A percentile compares a stretch with the other conserved stretches of the same genome.
phyloP scores from a whole-genome alignment of 2,329 filamentous ascomycete species.

The Chaetomiaceae sp. region DNA sequence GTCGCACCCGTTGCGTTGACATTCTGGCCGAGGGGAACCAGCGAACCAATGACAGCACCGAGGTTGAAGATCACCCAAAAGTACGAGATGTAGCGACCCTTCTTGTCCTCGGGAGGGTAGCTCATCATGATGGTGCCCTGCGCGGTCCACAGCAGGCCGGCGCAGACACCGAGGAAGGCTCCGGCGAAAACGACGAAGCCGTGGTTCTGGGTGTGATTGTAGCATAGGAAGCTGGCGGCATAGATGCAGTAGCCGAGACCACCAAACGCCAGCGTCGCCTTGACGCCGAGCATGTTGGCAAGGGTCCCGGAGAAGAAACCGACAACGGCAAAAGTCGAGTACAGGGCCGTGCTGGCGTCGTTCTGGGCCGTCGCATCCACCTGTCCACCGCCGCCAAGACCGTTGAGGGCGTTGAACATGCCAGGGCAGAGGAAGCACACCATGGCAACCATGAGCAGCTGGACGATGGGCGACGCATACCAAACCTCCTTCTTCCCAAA shows the following conservation, averaged over 20 bases:
- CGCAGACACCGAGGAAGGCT: conserved; percentile 71
- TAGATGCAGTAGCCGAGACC: conserved; percentile 76
- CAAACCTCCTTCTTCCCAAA: conserved; percentile 54
- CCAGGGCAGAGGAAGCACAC: conserved; percentile 65
- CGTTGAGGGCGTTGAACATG: conserved; percentile 62
- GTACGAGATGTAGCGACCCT: conserved; percentile 83
- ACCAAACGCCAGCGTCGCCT: conserved; percentile 63
- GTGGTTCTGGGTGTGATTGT: conserved; percentile 61
- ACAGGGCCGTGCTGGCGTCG: conserved; percentile 65
- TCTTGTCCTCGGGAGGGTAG: conserved; percentile 74
- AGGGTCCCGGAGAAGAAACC: conserved; percentile 72
- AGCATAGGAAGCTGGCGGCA: conserved; percentile 64
- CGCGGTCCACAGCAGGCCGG: conserved; percentile 75
- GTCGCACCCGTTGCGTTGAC: conserved; percentile 49
- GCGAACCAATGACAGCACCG: conserved; percentile 79
- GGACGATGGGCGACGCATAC: conserved; percentile 69
- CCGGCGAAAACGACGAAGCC: conserved; percentile 75
- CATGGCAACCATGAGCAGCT: conserved; percentile 66
- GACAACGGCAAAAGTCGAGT: conserved; percentile 65
- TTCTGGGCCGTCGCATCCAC: conserved; percentile 51
- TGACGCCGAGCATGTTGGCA: conserved; percentile 71
- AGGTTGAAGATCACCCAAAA: conserved; percentile 97
- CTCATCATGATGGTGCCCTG: conserved; percentile 88
- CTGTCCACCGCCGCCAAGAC: conserved; percentile 58
- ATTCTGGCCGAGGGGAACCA: conserved; percentile 71